phyloP scores from a whole-genome alignment of 2,329 filamentous ascomycete species.

The Gaeumannomyces tritici region DNA sequence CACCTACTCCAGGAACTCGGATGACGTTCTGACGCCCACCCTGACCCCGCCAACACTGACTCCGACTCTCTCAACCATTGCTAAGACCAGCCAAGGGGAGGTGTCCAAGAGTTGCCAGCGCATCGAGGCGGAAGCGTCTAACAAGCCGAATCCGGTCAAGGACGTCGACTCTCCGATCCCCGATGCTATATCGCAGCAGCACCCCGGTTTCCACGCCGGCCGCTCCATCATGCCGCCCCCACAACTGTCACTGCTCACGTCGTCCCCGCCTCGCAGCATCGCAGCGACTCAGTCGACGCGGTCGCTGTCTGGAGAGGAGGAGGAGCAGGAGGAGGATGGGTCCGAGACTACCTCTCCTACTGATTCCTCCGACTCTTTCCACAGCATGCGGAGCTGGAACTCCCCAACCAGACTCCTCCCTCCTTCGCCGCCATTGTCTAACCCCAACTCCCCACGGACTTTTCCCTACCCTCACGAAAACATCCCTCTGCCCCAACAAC shows the following conservation, averaged over 20 bases:
- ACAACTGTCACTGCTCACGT: slow-evolving; percentile 30
- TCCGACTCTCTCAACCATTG: background rate
- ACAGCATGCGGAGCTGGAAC: slow-evolving; percentile 43
- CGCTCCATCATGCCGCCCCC: slow-evolving; percentile 12
- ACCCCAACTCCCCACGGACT: slow-evolving; percentile 23
- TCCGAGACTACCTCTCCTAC: slow-evolving; percentile 27
- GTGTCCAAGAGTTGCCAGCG: background rate
- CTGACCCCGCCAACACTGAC: background rate
- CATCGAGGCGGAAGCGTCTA: background rate
- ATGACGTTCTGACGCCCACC: background rate
- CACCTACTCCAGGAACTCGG: background rate
- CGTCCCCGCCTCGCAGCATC: slow-evolving; percentile 22
- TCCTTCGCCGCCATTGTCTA: slow-evolving; percentile 33
- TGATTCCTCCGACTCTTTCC: slow-evolving; percentile 42
- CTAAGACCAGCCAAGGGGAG: background rate
- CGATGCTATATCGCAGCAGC: background rate
- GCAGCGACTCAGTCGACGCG: slow-evolving; percentile 10
- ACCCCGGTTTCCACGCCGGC: slow-evolving; percentile 6
- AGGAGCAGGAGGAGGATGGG: slow-evolving; percentile 11
- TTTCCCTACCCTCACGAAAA: slow-evolving; percentile 31
- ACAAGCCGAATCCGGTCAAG: background rate
- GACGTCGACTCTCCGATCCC: background rate
- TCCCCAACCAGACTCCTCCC: slow-evolving; percentile 32
- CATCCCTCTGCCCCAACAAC: slow-evolving; percentile 19
- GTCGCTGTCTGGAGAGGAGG: slow-evolving; percentile 10